phyloP scores from a whole-genome alignment of 805 yeast species.

The Blastobotrys muscicola region DNA sequence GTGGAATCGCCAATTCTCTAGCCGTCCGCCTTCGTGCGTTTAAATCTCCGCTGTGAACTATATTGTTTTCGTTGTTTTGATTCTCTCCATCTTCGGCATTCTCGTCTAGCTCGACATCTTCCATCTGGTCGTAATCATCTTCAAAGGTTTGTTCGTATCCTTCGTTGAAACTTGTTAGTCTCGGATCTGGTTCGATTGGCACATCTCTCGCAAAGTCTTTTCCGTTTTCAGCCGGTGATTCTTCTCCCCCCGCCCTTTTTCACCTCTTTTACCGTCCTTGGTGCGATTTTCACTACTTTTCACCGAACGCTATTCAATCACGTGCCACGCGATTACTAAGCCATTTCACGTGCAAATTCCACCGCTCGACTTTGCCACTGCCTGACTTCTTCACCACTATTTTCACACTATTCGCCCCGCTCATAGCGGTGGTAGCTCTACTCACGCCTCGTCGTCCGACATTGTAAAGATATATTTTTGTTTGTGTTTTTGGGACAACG shows the following conservation, averaged over 20 bases:
- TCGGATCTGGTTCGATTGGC: too few relatives aligned
- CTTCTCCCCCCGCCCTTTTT: too few relatives aligned
- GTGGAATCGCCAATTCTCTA: constrained; percentile 79
- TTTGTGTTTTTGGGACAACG: background rate
- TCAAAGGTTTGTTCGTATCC: constrained; percentile 28
- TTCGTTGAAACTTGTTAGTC: constrained; percentile 53
- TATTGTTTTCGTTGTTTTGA: constrained; percentile 52
- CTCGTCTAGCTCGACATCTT: constrained; percentile 35
- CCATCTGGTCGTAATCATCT: constrained; percentile 37
- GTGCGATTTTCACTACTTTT: too few relatives aligned
- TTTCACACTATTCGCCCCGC: too few relatives aligned
- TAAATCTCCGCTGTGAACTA: constrained; percentile 49
- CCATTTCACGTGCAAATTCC: too few relatives aligned
- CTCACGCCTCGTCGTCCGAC: constrained; percentile 38
- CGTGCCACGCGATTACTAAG: background rate
- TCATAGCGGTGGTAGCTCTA: too few relatives aligned
- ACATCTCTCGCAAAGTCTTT: too few relatives aligned
- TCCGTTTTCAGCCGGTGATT: too few relatives aligned
- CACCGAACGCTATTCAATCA: background rate
- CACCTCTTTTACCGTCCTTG: too few relatives aligned
- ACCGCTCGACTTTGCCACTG: too few relatives aligned
- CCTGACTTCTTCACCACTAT: background rate
- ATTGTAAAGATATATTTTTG: constrained; percentile 14
- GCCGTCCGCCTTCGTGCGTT: constrained; percentile 48
- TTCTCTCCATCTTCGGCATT: constrained; percentile 35